Evolutionary conservation across 441 rosid genomes (phyloP), one percentile per base, ranked within the genome.

Genomic region (Adansonia rubrostipa): DNA sequence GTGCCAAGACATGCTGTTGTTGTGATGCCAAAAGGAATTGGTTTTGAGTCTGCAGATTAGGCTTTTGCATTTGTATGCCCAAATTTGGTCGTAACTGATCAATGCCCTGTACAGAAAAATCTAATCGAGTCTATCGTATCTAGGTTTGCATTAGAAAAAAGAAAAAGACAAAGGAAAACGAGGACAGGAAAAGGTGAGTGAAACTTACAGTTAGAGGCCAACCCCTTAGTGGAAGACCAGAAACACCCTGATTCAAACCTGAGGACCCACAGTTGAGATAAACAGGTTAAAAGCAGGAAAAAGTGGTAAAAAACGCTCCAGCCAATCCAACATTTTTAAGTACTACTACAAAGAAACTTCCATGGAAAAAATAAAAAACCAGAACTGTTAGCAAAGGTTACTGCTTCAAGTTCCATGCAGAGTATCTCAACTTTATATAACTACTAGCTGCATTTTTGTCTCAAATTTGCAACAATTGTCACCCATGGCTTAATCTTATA

Each of bases 151-250:
- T 60, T 44, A 44, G 48, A 58, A 5, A 19, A 60, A 73, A 8
- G 7, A 17, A 53, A 61, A 3, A 10, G 28, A 24, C 28, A 24
- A 24, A 24, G 28, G 10, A 65, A 78, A 80, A 44, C 47, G 9
- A 72, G 10, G 28, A 77, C 9, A 42, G 63, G 60, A 24, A 73
- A 72, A 67, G 50, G 28, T 15, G 77, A 56, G 74, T 51, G 67
- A 19, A 77, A 87, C 93, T 87, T 86, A 89, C 93, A 61, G 90
- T 87, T 65, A 89, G 81, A 76, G 95, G 95, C 93, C 92, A 91
- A 20, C 93, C 95, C 85, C 88, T 89, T 77, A 89, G 81, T 40
- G 93, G 95, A 83, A 91, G 88, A 79, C 87, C 84, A 53, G 88
- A 74, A 47, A 84, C 85, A 63, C 94, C 89, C 77, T 82, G 94